Evolutionary conservation across 495 filamentous ascomycete genomes (phyloP), one percentile per base, ranked within the genome.

Genomic region (Aspergillus asperescens): DNA sequence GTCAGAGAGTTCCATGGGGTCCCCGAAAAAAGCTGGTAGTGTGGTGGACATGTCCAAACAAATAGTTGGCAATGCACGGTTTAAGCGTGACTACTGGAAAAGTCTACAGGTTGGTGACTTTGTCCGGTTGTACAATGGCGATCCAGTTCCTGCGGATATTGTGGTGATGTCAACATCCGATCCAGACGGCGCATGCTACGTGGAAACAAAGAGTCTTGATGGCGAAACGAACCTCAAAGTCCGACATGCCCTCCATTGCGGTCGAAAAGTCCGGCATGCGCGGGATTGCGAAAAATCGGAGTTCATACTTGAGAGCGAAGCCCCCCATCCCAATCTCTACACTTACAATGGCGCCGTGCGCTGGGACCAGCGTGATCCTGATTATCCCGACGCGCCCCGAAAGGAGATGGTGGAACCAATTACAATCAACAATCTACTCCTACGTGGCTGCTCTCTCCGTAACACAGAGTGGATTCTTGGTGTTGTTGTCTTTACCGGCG

Each of bases 211-310:
- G 76, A 96, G 94, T 62, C 70, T 99, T 66, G 94, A 99, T 62
- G 94, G 94, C 16, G 94, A 99, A 67, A 99, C 94, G 0, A 99
- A 99, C 59, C 73, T 99, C 47, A 99, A 99, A 68, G 89, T 97
- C 47, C 86, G 94, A 19, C 87, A 91, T 53, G 91, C 94, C 16
- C 77, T 97, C 23, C 85, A 92, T 54, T 90, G 89, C 68, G 85
- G 91, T 28, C 86, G 86, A 40, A 75, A 82, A 53, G 78, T 96
- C 58, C 88, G 86, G 68, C 92, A 96, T 67, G 93, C 93, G 1
- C 81, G 83, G 27, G 88, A 97, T 60, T 99, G 94, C 67, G 94
- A 96, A 66, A 78, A 81, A 42, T 78, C 90, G 15, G 82, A 89
- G 52, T 99, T 99, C 67, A 65, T 79, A 0, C 85, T 99, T 48